Evolutionary conservation across 108 stramenopile species (phyloP).

Genomic region (Cyclotella choctawhatcheeana): DNA sequence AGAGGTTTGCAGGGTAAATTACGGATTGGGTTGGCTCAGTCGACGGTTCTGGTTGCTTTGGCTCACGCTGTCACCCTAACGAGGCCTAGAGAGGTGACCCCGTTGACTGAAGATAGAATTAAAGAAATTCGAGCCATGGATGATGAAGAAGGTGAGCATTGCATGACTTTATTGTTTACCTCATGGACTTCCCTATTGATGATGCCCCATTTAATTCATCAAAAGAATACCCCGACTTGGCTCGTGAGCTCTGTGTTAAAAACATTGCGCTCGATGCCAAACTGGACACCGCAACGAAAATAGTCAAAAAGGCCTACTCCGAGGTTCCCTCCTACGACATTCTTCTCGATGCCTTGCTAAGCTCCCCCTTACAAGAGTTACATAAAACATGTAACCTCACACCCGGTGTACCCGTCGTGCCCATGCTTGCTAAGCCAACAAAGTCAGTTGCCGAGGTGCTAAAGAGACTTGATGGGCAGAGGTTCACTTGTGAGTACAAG

Average conservation of each 20-base stretch:
- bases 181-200: too few species aligned
- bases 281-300: slow-evolving; percentile 86
- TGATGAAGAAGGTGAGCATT: slow-evolving; percentile 31
- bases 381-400: slow-evolving; percentile 80
- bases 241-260: slow-evolving; percentile 46
- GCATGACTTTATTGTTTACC: not conserved
- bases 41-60: slow-evolving; percentile 94
- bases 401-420: slow-evolving; percentile 96
- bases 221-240: slow-evolving; percentile 54
- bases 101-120: slow-evolving; percentile 37
- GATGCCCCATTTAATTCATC: not conserved
- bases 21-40: slow-evolving; percentile 94
- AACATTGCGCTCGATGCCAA: slow-evolving; percentile 64
- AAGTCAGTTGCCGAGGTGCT: slow-evolving; percentile 95
- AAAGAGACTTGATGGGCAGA: slow-evolving; percentile 86
- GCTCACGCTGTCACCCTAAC: slow-evolving; percentile 90
- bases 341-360: slow-evolving; percentile 85
- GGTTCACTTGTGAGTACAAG: slow-evolving; percentile 99
- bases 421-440: slow-evolving; percentile 99
- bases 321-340: slow-evolving; percentile 94
- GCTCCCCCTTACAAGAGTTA: slow-evolving; percentile 74
- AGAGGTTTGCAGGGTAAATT: slow-evolving; percentile 98
- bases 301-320: slow-evolving; percentile 96
- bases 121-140: slow-evolving; percentile 47
- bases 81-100: slow-evolving; percentile 50